Conservation (phyloP, 352 stramenopile species). For the Globisporangium splendens region DNA sequence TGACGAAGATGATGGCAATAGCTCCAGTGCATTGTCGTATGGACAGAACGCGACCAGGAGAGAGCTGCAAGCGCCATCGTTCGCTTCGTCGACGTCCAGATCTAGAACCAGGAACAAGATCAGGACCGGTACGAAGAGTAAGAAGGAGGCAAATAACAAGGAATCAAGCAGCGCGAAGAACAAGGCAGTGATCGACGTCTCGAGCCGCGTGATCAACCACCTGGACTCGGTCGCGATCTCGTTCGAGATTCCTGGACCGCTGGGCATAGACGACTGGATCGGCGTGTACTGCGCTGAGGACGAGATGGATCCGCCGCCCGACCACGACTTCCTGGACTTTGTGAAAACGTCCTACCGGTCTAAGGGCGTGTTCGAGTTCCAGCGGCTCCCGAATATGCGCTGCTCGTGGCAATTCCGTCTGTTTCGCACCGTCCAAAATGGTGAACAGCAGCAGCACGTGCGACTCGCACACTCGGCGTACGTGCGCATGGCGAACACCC, state of each 20-base stretch:
- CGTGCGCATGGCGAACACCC: constrained; percentile 16
- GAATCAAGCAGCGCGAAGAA: too few relatives aligned
- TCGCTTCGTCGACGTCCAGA: too few relatives aligned
- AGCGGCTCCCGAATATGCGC: constrained; percentile 28
- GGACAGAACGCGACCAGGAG: too few relatives aligned
- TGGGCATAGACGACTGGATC: constrained; percentile 13
- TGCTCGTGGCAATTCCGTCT: constrained; percentile 32
- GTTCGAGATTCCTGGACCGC: not conserved
- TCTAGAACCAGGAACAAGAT: too few relatives aligned
- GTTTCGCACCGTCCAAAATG: constrained; percentile 9
- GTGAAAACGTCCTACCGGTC: constrained; percentile 4
- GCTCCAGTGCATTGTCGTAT: too few relatives aligned
- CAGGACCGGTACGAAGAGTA: too few relatives aligned
- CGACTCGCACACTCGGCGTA: constrained; percentile 12
- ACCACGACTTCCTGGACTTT: constrained; percentile 1
- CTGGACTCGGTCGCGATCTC: constrained; percentile 1
- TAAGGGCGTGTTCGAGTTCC: constrained; percentile 9
- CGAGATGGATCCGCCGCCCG: not conserved
- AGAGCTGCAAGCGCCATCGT: too few relatives aligned
- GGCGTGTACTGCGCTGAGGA: constrained; percentile 18
- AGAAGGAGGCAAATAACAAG: too few relatives aligned
- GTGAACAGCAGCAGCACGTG: constrained; percentile 6
- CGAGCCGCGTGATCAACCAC: constrained; percentile 5
- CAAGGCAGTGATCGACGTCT: not conserved
- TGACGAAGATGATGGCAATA: too few relatives aligned